Base-by-base conservation (phyloP, 2,329 filamentous ascomycete species). In the Canariomyces notabilis region DNA sequence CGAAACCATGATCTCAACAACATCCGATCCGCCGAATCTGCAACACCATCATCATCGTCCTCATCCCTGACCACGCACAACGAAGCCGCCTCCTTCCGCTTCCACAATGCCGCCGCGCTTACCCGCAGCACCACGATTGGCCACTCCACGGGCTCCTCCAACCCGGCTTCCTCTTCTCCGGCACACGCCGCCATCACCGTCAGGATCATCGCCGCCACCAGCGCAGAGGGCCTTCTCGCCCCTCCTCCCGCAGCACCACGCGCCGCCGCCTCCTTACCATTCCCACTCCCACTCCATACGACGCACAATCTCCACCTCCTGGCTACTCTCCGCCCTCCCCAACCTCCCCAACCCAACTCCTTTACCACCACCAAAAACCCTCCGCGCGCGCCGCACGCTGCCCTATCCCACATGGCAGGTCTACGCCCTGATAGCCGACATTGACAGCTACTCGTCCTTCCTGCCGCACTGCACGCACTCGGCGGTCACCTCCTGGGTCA, bases 381-480 rank as follows among this genome's bases (percentile, higher is more conserved):
- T 97, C 47, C 80, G 77, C 42, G 89, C 89, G 9, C 75, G 76
- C 16, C 85, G 89, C 51, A 85, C 76, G 4, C 83, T 97, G 12
- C 85, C 87, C 12, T 94, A 94, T 72, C 70, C 82, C 1, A 72
- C 81, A 23, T 60, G 67, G 4, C 73, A 80, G 1, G 82, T 98
- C 57, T 98, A 93, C 78, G 74, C 75, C 56, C 77, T 96, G 44
- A 90, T 98, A 65, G 82, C 89, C 68, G 89, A 96, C 67, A 82
- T 98, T 54, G 80, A 88, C 65, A 81, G 80, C 53, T 98, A 98
- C 77, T 73, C 77, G 31, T 65, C 73, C 55, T 98, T 97, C 74
- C 80, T 98, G n/a, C 93, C 93, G 9, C 96, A 94, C 76, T 95
- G 91, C 69, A 77, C 80, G 35, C 74, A 73, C 37, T 90, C 87